Evolutionary conservation across 2,329 filamentous ascomycete genomes (phyloP), one percentile per base, ranked within the genome.

Genomic region (Phaeosphaeriaceae sp.): DNA sequence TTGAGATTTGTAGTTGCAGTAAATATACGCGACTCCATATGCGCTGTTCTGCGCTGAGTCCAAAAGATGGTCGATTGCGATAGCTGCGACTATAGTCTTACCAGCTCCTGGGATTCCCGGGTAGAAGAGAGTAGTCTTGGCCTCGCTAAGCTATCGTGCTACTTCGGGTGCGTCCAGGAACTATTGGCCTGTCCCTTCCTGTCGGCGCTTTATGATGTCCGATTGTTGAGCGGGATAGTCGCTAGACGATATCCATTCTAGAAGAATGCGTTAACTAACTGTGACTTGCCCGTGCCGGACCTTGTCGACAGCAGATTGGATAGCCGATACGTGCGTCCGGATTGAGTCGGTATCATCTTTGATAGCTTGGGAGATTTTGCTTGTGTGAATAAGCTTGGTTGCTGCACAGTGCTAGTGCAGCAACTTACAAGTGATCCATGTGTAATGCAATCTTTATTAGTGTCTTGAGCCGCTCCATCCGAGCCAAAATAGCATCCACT

Each of bases 1-100:
- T 7, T 72, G 54, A 2, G 61, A 60, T 16, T 62, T 61, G 51
- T 76, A 80, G 44, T 78, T 76, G 61, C 73, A 79, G 42, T 79
- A 83, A 0, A 81, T 13, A 23, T 77, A 82, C 0, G 74, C 76
- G n/a, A 83, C 63, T 0, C 74, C 74, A 21, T 75, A 37, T 1
- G 11, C 0, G 13, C 72, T 51, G 1, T 61, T 50, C 0, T 46
- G 11, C 9, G 35, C 13, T 7, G 28, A 6, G 21, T 23, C 17
- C 12, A 26, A n/a, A 1, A 56, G 36, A 40, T 50, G 39, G 20
- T 65, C 54, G 13, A 68, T 53, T 12, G 51, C 52, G 12, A 56
- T 61, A 3, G 64, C 51, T 30, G 66, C 52, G 11, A 65, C 51
- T 21, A 68, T 56, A 2, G 66, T 70, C 46, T 70, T 68, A 13